A percentile compares a stretch with the other conserved stretches of the same genome.
Evolutionary conservation across 768 basidiomycete genomes (phyloP).

Genomic region (Austroboletus eburneus): DNA sequence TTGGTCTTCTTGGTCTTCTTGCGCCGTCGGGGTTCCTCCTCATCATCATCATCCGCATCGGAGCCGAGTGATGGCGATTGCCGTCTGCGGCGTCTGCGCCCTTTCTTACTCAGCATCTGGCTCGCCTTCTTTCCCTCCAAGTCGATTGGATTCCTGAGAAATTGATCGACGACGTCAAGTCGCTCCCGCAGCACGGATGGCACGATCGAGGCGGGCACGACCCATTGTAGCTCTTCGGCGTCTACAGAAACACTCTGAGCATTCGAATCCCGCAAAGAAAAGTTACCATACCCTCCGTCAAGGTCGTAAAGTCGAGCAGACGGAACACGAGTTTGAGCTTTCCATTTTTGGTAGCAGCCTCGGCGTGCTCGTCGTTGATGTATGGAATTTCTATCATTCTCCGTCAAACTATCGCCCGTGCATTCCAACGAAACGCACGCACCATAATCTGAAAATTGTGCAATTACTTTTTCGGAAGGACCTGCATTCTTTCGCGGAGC

Average conservation of each 20-base stretch:
- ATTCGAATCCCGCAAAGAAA: neutral
- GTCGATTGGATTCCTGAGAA: slow-evolving; percentile 76
- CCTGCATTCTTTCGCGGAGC: slow-evolving; percentile 24
- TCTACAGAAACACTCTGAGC: slow-evolving; percentile 34
- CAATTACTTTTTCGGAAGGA: slow-evolving; percentile 66
- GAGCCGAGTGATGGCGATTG: slow-evolving; percentile 47
- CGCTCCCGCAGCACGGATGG: slow-evolving; percentile 66
- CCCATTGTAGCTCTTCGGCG: slow-evolving; percentile 78
- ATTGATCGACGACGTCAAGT: slow-evolving; percentile 77
- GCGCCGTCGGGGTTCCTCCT: slow-evolving; percentile 33
- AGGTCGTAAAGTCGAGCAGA: slow-evolving; percentile 64
- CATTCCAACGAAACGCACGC: slow-evolving; percentile 28
- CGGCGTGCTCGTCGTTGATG: slow-evolving; percentile 66
- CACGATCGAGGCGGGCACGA: slow-evolving; percentile 66
- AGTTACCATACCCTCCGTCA: slow-evolving; percentile 55
- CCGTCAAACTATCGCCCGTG: slow-evolving; percentile 1
- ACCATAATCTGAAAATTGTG: slow-evolving; percentile 76
- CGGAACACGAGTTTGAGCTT: slow-evolving; percentile 84
- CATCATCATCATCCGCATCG: slow-evolving; percentile 34
- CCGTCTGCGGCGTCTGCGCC: slow-evolving; percentile 47
- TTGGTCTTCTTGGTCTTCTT: slow-evolving; percentile 52
- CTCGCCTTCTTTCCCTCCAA: slow-evolving; percentile 73
- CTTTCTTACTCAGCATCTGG: slow-evolving; percentile 65
- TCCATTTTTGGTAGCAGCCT: slow-evolving; percentile 73
- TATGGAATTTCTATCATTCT: slow-evolving; percentile 66